Evolutionary conservation across 202 grass and related monocot species (phyloP).

Genomic region (Eragrostis tef): DNA sequence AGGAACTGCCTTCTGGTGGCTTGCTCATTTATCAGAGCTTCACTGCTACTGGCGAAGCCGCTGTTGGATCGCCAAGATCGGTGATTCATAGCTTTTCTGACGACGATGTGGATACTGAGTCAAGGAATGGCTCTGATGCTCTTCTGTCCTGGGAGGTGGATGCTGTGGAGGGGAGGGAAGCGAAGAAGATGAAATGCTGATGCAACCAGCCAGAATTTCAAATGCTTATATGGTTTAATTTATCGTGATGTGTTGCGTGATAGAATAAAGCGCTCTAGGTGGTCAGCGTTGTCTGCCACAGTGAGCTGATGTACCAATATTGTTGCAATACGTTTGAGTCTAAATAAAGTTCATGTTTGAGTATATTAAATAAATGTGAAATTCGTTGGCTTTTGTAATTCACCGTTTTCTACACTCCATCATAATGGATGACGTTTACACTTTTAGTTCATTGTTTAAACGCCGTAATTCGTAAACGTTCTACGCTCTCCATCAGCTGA

Average conservation of each 20-base stretch:
- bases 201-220: constrained; percentile 54
- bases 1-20: constrained; percentile 61
- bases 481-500: too few species aligned
- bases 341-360: not conserved
- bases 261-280: constrained; percentile 43
- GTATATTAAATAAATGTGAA: not conserved
- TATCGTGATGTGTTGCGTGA: constrained; percentile 38
- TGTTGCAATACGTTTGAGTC: constrained; percentile 11
- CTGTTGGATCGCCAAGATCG: constrained; percentile 42
- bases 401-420: not conserved
- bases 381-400: not conserved
- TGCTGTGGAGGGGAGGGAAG: constrained; percentile 40
- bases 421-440: too few species aligned
- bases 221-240: constrained; percentile 6
- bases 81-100: constrained; percentile 54
- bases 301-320: constrained; percentile 48
- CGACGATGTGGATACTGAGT: constrained; percentile 24
- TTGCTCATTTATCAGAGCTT: constrained; percentile 84
- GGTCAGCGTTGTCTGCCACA: constrained; percentile 53
- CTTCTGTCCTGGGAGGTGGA: constrained; percentile 52
- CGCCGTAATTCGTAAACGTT: too few species aligned
- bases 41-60: constrained; percentile 7
- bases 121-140: not conserved
- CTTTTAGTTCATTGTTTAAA: too few species aligned
- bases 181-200: constrained; percentile 54